phyloP scores from a whole-genome alignment of 1,284 basidiomycete species.

The Trichosporon asahii region DNA sequence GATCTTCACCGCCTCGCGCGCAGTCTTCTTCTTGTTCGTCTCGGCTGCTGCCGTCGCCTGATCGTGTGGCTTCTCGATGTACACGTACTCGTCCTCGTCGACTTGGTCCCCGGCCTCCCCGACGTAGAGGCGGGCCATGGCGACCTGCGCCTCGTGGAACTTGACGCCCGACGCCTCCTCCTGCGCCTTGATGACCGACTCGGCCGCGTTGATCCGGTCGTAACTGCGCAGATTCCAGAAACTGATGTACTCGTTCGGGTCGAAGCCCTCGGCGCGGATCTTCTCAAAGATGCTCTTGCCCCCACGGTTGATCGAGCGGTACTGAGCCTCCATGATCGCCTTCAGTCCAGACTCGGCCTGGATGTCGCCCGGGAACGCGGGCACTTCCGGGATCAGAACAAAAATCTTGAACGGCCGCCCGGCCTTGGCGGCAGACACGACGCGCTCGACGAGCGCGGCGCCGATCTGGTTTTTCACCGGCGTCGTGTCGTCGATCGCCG shows the following conservation, averaged over 20 bases:
- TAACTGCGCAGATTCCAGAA: constrained; percentile 88
- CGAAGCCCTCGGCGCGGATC: constrained; percentile 70
- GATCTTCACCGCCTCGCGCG: constrained; percentile 51
- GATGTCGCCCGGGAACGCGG: constrained; percentile 65
- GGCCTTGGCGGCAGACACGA: constrained; percentile 68
- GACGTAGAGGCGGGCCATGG: constrained; percentile 77
- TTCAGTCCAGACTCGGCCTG: constrained; percentile 67
- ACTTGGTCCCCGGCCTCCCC: constrained; percentile 40
- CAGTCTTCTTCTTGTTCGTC: constrained; percentile 48
- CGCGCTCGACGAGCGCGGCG: constrained; percentile 72
- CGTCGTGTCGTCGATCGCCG: constrained; percentile 60
- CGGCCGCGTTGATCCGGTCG: constrained; percentile 80
- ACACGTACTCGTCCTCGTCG: constrained; percentile 50
- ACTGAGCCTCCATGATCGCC: constrained; percentile 53
- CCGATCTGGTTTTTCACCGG: constrained; percentile 77
- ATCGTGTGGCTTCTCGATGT: constrained; percentile 51
- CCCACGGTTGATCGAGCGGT: constrained; percentile 78
- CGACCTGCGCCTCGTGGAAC: constrained; percentile 81
- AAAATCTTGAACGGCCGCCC: constrained; percentile 73
- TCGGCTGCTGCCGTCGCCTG: constrained; percentile 62
- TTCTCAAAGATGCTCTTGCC: constrained; percentile 80
- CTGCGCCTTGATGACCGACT: constrained; percentile 63
- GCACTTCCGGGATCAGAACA: constrained; percentile 67
- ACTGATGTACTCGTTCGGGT: constrained; percentile 63
- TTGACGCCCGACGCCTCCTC: constrained; percentile 69